phyloP scores from a whole-genome alignment of 352 stramenopile genomes.

The Pythium phragmitis region DNA sequence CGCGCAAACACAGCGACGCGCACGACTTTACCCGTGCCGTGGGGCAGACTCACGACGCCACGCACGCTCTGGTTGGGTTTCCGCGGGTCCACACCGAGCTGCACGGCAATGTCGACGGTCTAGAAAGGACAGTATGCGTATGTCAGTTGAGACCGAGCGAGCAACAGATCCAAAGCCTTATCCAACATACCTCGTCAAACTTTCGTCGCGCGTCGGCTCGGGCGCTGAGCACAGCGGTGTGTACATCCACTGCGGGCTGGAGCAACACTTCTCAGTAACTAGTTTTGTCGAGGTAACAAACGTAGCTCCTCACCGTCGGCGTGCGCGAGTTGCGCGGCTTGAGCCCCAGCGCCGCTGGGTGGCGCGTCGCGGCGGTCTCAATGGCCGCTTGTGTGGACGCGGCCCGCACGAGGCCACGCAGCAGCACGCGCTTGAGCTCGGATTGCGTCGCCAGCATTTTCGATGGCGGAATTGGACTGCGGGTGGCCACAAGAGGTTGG shows the following conservation, averaged over 20 bases:
- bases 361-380: constrained; percentile 31
- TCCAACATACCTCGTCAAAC: constrained; percentile 71
- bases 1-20: constrained; percentile 91
- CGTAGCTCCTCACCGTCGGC: constrained; percentile 39
- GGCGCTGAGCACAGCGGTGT: constrained; percentile 52
- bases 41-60: constrained; percentile 81
- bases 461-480: constrained; percentile 25
- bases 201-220: constrained; percentile 68
- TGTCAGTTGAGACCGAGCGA: neutral
- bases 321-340: constrained; percentile 53
- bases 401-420: constrained; percentile 43
- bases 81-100: constrained; percentile 82
- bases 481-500: constrained; percentile 21
- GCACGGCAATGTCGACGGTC: constrained; percentile 83
- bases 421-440: constrained; percentile 34
- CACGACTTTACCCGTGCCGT: constrained; percentile 86
- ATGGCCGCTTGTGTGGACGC: constrained; percentile 36
- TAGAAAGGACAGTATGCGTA: constrained; percentile 17
- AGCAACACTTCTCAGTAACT: constrained; percentile 3
- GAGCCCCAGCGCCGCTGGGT: constrained; percentile 65
- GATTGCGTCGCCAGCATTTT: constrained; percentile 31
- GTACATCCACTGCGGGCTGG: constrained; percentile 60
- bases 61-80: constrained; percentile 90
- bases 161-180: neutral
- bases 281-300: neutral